Evolutionary conservation across 371 early-diverging fungal genomes (phyloP).

Genomic region (Zopfochytrium polystomum): DNA sequence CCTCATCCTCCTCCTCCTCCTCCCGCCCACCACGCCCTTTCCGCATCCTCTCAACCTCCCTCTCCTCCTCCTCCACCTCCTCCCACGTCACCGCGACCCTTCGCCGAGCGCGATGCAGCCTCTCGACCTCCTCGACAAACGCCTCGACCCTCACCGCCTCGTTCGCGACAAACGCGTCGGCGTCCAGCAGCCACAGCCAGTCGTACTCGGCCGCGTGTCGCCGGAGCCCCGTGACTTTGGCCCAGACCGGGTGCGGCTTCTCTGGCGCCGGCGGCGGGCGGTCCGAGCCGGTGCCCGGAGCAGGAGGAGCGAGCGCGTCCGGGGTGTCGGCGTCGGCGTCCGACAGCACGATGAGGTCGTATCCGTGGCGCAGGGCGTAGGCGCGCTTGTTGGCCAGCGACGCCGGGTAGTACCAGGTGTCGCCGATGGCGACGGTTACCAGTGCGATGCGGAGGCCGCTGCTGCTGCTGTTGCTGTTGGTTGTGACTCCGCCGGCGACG

Average conservation of each 20-base stretch:
- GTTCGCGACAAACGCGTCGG: constrained; percentile 9
- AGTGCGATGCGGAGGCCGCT: not conserved
- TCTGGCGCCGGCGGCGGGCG: constrained; percentile 1
- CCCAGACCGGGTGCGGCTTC: no score
- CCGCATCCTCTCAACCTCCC: not conserved
- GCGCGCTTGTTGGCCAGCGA: not conserved
- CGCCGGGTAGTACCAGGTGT: no score
- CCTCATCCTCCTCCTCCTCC: constrained; percentile 1
- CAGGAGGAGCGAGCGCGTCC: constrained; percentile 10
- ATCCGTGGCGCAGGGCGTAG: not conserved
- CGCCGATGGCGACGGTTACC: not conserved
- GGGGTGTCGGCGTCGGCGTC: constrained; percentile 9
- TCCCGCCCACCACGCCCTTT: not conserved
- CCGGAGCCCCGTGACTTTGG: no score
- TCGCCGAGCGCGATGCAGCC: constrained; percentile 4
- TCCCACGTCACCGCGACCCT: constrained; percentile 6
- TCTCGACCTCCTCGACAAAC: constrained; percentile 9
- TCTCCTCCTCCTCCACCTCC: not conserved
- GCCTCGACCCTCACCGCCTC: constrained; percentile 5
- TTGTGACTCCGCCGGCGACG: no score
- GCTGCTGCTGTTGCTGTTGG: no score
- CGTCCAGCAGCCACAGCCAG: not conserved
- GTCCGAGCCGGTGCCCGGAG: constrained; percentile 8
- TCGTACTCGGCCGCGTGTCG: not conserved
- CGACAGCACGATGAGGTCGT: constrained; percentile 4